Evolutionary conservation across 1,284 basidiomycete genomes (phyloP).

Genomic region (Moniliella sp.): DNA sequence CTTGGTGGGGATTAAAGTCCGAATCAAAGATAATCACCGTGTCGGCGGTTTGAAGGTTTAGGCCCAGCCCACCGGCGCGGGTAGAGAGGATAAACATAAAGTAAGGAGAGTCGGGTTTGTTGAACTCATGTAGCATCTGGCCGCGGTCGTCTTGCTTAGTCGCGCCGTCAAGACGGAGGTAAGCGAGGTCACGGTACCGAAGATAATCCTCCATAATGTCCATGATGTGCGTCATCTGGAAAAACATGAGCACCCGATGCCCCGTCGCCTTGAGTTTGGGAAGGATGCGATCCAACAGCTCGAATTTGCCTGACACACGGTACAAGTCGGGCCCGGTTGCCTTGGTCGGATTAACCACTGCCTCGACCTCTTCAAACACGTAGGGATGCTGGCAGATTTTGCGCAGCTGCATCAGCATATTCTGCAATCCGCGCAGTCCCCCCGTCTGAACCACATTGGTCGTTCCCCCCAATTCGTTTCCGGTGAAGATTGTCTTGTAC

Average conservation of each 20-base stretch:
- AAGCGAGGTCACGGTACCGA: constrained; percentile 57
- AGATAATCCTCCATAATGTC: constrained; percentile 57
- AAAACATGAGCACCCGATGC: constrained; percentile 75
- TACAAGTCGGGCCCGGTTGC: background rate
- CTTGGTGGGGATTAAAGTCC: constrained; percentile 83
- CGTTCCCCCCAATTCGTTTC: constrained; percentile 7
- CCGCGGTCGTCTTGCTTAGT: constrained; percentile 90
- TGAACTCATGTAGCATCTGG: constrained; percentile 81
- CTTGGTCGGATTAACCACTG: constrained; percentile 3
- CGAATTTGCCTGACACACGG: constrained; percentile 52
- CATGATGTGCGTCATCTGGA: constrained; percentile 41
- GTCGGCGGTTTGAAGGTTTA: constrained; percentile 45
- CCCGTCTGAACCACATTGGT: constrained; percentile 3
- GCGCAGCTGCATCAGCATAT: constrained; percentile 25
- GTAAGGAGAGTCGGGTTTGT: constrained; percentile 79
- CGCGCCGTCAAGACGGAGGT: constrained; percentile 70
- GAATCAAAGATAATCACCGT: constrained; percentile 59
- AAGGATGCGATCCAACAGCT: constrained; percentile 51
- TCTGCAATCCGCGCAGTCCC: constrained; percentile 9
- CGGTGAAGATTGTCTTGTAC: constrained; percentile 46
- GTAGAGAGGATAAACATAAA: constrained; percentile 76
- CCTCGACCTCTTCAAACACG: background rate
- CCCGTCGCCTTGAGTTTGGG: constrained; percentile 48
- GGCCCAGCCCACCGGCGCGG: constrained; percentile 53
- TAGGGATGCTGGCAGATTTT: constrained; percentile 15